phyloP scores from a whole-genome alignment of 352 stramenopile genomes.

The Phytophthora pinifolia region DNA sequence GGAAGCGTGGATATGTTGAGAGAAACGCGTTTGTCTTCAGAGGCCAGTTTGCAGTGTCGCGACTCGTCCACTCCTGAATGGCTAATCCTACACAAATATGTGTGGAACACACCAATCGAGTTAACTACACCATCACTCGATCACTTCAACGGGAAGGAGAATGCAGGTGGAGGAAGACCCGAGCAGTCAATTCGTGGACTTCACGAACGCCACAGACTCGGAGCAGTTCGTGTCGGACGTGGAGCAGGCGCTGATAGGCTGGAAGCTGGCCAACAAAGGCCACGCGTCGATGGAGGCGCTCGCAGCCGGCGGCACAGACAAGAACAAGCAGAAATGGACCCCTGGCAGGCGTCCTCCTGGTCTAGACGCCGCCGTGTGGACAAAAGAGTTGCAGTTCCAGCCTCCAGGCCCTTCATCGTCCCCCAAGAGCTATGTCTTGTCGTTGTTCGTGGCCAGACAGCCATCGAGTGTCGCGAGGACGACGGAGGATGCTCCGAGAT shows the following conservation, averaged over 20 bases:
- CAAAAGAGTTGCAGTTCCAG: slow-evolving; percentile 36
- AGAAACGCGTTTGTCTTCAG: no score
- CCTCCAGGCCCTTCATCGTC: slow-evolving; percentile 6
- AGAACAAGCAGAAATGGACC: background rate
- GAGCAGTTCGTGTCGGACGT: slow-evolving; percentile 81
- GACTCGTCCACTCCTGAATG: no score
- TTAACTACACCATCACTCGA: background rate
- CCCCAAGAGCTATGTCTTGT: slow-evolving; percentile 47
- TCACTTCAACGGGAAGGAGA: slow-evolving; percentile 13
- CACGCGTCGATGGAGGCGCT: slow-evolving; percentile 51
- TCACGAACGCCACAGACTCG: slow-evolving; percentile 78
- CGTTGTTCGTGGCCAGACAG: slow-evolving; percentile 39
- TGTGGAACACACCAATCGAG: no score
- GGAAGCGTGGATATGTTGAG: no score
- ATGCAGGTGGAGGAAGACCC: slow-evolving; percentile 82
- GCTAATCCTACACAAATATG: no score
- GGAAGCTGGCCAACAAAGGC: slow-evolving; percentile 67
- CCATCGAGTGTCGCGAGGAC: background rate
- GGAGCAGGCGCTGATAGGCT: slow-evolving; percentile 72
- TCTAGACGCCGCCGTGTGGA: slow-evolving; percentile 32
- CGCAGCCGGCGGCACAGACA: slow-evolving; percentile 14
- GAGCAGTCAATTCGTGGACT: slow-evolving; percentile 86
- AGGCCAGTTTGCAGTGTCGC: no score
- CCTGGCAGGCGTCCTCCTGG: background rate
- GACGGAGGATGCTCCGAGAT: background rate